Percentiles rank a stretch among this genome's conserved stretches.
Conservation (phyloP, 176 grass and related monocot genomes). For the Eleusine indica region DNA sequence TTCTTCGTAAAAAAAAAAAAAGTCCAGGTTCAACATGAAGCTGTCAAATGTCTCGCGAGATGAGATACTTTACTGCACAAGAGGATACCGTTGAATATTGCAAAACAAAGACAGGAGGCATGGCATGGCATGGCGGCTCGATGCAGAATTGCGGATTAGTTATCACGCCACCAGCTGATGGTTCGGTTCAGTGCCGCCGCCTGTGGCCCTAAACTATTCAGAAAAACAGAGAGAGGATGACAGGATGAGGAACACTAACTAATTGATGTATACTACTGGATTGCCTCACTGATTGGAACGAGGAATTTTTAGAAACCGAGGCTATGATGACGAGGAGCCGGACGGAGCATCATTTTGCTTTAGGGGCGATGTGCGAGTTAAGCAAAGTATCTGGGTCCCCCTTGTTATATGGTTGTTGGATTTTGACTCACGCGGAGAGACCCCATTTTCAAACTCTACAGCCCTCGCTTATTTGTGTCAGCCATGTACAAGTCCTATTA, state of each 20-base stretch:
- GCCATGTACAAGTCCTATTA: background rate
- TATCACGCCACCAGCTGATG: constrained; percentile 11
- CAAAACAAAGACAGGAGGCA: background rate
- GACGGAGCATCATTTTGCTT: background rate
- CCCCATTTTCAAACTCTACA: background rate
- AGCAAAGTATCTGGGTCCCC: background rate
- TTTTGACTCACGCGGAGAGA: background rate
- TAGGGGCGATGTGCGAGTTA: background rate
- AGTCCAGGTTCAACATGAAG: background rate
- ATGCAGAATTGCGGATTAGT: constrained; percentile 19
- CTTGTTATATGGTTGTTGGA: background rate
- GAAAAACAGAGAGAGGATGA: background rate
- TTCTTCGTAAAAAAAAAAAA: no score
- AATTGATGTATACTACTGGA: constrained; percentile 33
- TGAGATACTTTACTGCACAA: background rate
- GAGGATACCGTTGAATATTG: background rate
- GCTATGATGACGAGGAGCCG: constrained; percentile 5
- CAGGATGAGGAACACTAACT: constrained; percentile 30
- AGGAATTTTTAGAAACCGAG: constrained; percentile 33
- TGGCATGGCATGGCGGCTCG: constrained; percentile 38
- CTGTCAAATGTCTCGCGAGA: background rate
- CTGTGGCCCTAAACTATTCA: background rate
- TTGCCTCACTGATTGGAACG: constrained; percentile 46
- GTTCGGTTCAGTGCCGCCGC: constrained; percentile 3
- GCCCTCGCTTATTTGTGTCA: background rate